These are phyloP conservation scores for Corrigiola litoralis DNA, from an alignment of 179 eudicot genomes.

Conservation along the genomic window DNA sequence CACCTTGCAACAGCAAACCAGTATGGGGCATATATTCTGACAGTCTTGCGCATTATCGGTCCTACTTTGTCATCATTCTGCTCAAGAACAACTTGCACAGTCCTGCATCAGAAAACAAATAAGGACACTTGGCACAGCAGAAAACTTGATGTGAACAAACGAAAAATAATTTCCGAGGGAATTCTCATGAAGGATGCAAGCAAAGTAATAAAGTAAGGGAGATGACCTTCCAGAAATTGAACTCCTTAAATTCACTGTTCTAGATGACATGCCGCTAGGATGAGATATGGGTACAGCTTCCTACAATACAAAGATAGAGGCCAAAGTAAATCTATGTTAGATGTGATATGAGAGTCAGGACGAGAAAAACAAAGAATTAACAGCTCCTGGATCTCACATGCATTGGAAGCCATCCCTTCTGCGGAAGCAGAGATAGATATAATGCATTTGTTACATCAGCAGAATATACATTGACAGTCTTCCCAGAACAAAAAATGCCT, in stretches of 20 bases:
- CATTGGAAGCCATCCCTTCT: constrained; percentile 85
- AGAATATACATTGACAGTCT: constrained; percentile 65
- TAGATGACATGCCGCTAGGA: constrained; percentile 51
- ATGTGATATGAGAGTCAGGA: not conserved
- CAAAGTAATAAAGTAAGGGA: not conserved
- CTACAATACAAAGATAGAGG: constrained; percentile 30
- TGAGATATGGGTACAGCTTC: constrained; percentile 85
- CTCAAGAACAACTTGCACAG: constrained; percentile 78
- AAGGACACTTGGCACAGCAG: not conserved
- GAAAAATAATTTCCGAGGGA: not conserved
- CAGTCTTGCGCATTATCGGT: constrained; percentile 49
- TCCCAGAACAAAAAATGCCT: constrained; percentile 73
- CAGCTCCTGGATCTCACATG: constrained; percentile 45
- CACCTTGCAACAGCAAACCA: constrained; percentile 86
- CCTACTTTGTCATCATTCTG: constrained; percentile 60
- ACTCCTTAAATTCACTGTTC: constrained; percentile 59
- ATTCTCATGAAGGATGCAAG: constrained; percentile 7
- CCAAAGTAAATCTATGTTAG: not conserved
- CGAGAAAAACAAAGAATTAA: constrained; percentile 9
- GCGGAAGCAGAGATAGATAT: constrained; percentile 79
- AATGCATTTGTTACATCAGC: constrained; percentile 77
- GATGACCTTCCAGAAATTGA: constrained; percentile 81
- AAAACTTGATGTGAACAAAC: not conserved
- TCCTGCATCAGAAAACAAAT: constrained; percentile 43
- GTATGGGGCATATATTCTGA: constrained; percentile 78